A percentile compares a stretch with the other conserved stretches of the same genome.
These are phyloP conservation scores for Cladosporium colombiae DNA, from an alignment of 2,329 filamentous ascomycete genomes.

Conservation along the genomic window DNA sequence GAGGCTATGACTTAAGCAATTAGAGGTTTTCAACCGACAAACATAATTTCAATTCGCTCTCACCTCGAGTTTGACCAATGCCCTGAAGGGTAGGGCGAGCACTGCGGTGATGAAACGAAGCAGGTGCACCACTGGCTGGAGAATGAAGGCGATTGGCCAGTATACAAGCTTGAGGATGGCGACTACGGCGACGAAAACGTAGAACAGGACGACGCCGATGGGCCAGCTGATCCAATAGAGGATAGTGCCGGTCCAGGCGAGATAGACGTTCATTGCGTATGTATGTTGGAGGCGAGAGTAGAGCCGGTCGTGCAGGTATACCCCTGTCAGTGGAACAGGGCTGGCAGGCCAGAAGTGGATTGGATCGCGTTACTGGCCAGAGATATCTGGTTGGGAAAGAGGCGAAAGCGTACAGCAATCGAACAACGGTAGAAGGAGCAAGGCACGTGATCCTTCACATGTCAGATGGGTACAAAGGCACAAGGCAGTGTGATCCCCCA, in stretches of 20 bases:
- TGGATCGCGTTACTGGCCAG: background rate
- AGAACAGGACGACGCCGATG: conserved; percentile 42
- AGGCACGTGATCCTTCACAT: conserved; percentile 17
- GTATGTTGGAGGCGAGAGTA: background rate
- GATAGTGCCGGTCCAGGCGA: conserved; percentile 34
- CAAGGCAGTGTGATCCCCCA: too few species aligned
- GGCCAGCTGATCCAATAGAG: conserved; percentile 44
- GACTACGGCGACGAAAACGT: conserved; percentile 41
- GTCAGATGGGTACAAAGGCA: background rate
- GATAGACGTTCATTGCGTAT: conserved; percentile 35
- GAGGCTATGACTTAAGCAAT: conserved; percentile 37
- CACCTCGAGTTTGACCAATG: conserved; percentile 60
- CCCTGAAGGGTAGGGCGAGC: conserved; percentile 50
- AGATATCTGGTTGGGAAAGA: background rate
- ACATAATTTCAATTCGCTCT: conserved; percentile 18
- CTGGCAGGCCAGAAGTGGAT: background rate
- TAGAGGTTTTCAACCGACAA: background rate
- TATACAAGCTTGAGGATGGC: conserved; percentile 51
- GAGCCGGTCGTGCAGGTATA: background rate
- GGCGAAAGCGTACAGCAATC: background rate
- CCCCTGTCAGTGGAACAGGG: background rate
- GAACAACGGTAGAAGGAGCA: background rate
- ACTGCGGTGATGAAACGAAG: conserved; percentile 44
- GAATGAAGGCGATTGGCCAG: conserved; percentile 46
- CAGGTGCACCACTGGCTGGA: conserved; percentile 55